Evolutionary conservation across 2,329 filamentous ascomycete genomes (phyloP).

Genomic region (Xylariaceae sp.): DNA sequence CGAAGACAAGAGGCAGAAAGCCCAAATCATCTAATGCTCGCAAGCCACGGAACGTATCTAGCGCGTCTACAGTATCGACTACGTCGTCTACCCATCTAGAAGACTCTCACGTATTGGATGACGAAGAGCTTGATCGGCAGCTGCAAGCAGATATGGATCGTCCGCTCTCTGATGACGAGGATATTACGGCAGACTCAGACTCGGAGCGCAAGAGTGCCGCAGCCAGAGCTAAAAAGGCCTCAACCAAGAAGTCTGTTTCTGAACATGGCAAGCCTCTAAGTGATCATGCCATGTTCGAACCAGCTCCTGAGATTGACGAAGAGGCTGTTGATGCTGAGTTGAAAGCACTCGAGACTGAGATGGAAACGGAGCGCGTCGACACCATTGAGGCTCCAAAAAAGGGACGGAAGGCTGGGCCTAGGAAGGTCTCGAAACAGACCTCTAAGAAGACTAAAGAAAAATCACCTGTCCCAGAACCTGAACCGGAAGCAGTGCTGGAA

Average conservation of each 20-base stretch:
- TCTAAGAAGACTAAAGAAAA: conserved; percentile 38
- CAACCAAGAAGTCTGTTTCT: conserved; percentile 21
- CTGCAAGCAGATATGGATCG: conserved; percentile 62
- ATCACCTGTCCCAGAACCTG: conserved; percentile 15
- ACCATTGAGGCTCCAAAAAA: conserved; percentile 48
- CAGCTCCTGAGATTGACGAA: conserved; percentile 41
- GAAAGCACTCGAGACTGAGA: conserved; percentile 44
- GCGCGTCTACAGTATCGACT: conserved; percentile 41
- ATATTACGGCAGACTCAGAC: conserved; percentile 42
- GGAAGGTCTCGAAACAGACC: conserved; percentile 49
- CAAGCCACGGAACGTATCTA: conserved; percentile 43
- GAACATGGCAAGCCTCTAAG: conserved; percentile 8
- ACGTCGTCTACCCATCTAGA: conserved; percentile 31
- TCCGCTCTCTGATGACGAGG: conserved; percentile 50
- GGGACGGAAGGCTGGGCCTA: conserved; percentile 44
- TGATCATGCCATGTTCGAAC: conserved; percentile 51
- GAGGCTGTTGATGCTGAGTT: conserved; percentile 48
- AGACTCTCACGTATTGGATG: conserved; percentile 45
- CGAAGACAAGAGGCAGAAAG: conserved; percentile 39
- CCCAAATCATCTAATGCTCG: conserved; percentile 39
- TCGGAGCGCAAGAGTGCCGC: conserved; percentile 36
- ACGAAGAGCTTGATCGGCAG: conserved; percentile 63
- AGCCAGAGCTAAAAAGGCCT: conserved; percentile 24
- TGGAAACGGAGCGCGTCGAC: conserved; percentile 37
- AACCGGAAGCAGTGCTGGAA: conserved; percentile 19